Percentiles rank a stretch among this genome's conserved stretches.
These are phyloP conservation scores for Capsicum pubescens DNA, from an alignment of 257 asterid genomes.

Conservation along the genomic window DNA sequence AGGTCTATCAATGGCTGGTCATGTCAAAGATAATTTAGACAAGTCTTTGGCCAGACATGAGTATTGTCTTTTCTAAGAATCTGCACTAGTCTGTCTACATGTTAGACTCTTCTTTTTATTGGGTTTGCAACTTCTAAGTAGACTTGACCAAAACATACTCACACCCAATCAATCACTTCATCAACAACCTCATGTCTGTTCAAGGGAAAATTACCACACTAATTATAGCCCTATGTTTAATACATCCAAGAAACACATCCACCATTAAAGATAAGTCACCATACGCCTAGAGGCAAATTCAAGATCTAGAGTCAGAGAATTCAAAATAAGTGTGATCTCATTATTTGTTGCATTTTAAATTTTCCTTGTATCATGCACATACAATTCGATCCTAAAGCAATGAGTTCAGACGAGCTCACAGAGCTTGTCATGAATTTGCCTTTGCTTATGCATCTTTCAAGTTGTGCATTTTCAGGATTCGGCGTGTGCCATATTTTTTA, in stretches of 20 bases:
- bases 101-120: conserved; percentile 20
- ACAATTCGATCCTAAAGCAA: neutral
- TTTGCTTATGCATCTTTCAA: neutral
- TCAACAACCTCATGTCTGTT: neutral
- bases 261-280: neutral
- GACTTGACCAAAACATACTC: conserved; percentile 31
- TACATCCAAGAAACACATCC: neutral
- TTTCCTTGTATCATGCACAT: neutral
- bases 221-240: neutral
- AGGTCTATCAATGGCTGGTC: conserved; percentile 74
- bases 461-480: neutral
- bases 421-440: neutral
- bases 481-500: neutral
- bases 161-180: neutral
- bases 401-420: neutral
- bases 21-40: conserved; percentile 39
- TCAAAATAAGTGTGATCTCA: neutral
- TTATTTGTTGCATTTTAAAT: too few species aligned
- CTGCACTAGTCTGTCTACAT: neutral
- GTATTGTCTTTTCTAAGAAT: conserved; percentile 26
- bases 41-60: conserved; percentile 57
- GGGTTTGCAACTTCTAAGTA: conserved; percentile 27
- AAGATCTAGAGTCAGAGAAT: neutral
- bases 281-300: neutral
- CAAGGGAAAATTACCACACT: neutral